These are phyloP conservation scores for Aspergillaceae sp. DNA, from an alignment of 2,329 filamentous ascomycete genomes.

Conservation along the genomic window DNA sequence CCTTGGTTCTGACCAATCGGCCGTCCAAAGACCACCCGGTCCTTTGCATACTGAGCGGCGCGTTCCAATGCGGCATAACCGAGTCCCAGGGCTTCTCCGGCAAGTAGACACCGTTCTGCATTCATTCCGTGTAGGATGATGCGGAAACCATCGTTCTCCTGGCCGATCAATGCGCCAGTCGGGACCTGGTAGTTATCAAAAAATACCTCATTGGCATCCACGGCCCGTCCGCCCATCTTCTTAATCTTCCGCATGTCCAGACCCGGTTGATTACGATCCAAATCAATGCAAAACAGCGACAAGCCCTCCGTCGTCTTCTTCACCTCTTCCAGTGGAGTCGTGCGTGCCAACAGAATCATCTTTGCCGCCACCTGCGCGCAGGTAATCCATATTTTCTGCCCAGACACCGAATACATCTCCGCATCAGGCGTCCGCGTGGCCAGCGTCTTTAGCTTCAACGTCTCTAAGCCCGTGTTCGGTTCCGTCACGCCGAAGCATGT, in stretches of 20 bases:
- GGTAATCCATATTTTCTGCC: conserved; percentile 86
- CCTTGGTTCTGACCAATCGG: conserved; percentile 54
- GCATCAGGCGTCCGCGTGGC: conserved; percentile 46
- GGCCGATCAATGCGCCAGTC: conserved; percentile 56
- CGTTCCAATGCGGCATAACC: conserved; percentile 62
- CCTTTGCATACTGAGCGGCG: conserved; percentile 56
- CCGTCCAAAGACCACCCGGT: conserved; percentile 53
- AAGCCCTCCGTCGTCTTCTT: conserved; percentile 65
- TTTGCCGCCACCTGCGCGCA: conserved; percentile 73
- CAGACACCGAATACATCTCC: conserved; percentile 57
- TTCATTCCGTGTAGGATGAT: conserved; percentile 75
- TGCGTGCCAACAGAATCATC: conserved; percentile 76
- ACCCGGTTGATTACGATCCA: conserved; percentile 53
- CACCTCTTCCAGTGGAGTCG: conserved; percentile 59
- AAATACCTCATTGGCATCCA: conserved; percentile 82
- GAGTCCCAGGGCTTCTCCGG: conserved; percentile 69
- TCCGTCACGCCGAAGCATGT: conserved; percentile 82
- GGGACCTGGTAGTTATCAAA: conserved; percentile 70
- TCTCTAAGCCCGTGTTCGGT: conserved; percentile 71
- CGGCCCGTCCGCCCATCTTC: conserved; percentile 77
- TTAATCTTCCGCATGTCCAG: conserved; percentile 63
- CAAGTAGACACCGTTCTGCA: conserved; percentile 64
- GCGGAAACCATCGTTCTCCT: conserved; percentile 68
- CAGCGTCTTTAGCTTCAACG: conserved; percentile 58
- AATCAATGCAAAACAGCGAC: conserved; percentile 71